Base-by-base conservation (phyloP, 192 early-diverging fungal species). In the Backusella parvicylindrica region DNA sequence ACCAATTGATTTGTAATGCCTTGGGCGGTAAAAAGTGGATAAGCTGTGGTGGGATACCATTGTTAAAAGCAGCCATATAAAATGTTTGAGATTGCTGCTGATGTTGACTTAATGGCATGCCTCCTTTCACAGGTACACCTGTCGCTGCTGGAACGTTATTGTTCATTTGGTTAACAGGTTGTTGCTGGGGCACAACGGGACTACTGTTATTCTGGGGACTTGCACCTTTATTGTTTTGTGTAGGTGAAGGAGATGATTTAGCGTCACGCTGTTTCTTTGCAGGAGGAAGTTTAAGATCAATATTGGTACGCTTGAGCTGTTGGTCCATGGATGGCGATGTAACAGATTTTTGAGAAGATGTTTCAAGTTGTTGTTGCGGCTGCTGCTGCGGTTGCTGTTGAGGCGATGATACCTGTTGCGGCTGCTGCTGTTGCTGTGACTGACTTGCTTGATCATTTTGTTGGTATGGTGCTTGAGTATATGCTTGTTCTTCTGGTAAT, bases 281-380 rank as follows among this genome's bases (percentile, higher is more conserved):
- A 1, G 70, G 32, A 15, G 79, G 79, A 15, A 81, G 53, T 30
- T 81, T 81, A 1, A 81, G 28, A 69, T 81, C 79, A 40, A 81
- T 76, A 40, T 68, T 81, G 1, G 26, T 72, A 73, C 75, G 79
- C 32, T 81, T 81, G 13, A 73, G 47, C 8, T 28, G 53, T 28
- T 60, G 53, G 13, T 60, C 53, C 53, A 60, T 60, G 53, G 53
- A 47, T 4, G 43, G 43, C 16, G 43, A 28, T 28, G 21, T 28
- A 60, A 23, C 26, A 4, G 53, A 28, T 60, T 26, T 60, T 60
- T 23, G 53, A 12, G 53, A 60, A 3, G 53, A 13, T 23, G 53
- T 28, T 9, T 60, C 53, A 60, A 13, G n/a, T 23, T 53, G 21
- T 23, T 60, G 53, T 7, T 0, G 37, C 11, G 37, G 11, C 37